phyloP scores from a whole-genome alignment of 805 yeast species.

The Suhomyces xylopsoci region DNA sequence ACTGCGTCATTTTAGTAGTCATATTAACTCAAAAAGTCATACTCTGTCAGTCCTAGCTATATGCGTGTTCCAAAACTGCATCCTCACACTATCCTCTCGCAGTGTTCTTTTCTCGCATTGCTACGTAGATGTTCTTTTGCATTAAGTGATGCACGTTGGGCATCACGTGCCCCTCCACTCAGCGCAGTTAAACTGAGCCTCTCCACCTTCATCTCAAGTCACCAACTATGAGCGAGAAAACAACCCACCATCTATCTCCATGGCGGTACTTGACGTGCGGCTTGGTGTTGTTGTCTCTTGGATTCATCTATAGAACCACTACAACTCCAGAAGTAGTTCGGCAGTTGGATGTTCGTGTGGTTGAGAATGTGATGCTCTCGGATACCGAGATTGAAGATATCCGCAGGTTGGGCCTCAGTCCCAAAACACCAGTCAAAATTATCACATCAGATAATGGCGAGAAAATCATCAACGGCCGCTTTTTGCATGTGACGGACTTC shows the following conservation, averaged over 20 bases:
- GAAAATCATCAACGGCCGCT: constrained; percentile 61
- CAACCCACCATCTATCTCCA: not conserved
- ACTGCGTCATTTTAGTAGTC: no score
- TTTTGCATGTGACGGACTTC: constrained; percentile 81
- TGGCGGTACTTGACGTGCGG: not conserved
- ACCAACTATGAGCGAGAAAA: not conserved
- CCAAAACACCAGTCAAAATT: constrained; percentile 27
- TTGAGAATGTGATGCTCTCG: not conserved
- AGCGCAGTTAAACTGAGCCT: not conserved
- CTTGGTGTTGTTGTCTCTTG: not conserved
- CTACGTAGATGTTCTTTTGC: not conserved
- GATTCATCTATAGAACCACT: not conserved
- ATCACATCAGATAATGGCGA: constrained; percentile 20
- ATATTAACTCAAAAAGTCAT: no score
- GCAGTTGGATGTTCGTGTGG: not conserved
- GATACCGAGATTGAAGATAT: constrained; percentile 3
- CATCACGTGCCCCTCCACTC: not conserved
- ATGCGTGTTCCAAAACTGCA: no score
- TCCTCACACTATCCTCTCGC: no score
- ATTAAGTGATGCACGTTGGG: not conserved
- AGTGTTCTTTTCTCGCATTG: no score
- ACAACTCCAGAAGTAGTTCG: not conserved
- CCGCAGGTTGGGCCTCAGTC: constrained; percentile 30
- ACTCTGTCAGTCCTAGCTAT: no score
- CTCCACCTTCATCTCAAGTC: not conserved